Conservation (phyloP, 257 asterid species). For the Cordia subcordata region DNA sequence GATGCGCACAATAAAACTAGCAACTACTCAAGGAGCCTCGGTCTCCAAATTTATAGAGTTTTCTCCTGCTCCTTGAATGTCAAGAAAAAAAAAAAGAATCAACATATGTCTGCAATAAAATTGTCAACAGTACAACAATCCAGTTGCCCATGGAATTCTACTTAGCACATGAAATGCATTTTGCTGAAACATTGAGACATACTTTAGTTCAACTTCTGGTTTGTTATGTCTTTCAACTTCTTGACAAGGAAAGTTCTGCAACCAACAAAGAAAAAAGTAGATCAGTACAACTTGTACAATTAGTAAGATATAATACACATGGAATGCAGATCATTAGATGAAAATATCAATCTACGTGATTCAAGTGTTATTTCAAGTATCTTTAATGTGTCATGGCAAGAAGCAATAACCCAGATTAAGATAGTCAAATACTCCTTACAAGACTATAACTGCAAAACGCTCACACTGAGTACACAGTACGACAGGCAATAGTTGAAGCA, state of each 20-base stretch:
- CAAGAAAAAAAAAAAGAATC: not conserved
- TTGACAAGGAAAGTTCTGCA: slow-evolving; percentile 98
- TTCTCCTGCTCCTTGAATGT: not conserved
- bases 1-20: too few species aligned
- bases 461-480: too few species aligned
- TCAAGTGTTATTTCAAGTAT: too few species aligned
- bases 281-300: not conserved
- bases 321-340: not conserved
- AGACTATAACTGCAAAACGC: too few species aligned
- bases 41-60: not conserved
- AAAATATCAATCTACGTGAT: not conserved
- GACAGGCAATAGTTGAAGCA: too few species aligned
- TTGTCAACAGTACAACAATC: not conserved
- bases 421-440: too few species aligned
- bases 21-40: too few species aligned
- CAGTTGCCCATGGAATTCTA: not conserved
- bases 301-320: not conserved
- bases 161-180: not conserved
- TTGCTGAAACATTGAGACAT: slow-evolving; percentile 21
- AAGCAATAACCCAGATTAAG: too few species aligned
- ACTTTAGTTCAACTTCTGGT: slow-evolving; percentile 99
- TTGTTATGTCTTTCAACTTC: slow-evolving; percentile 99
- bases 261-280: slow-evolving; percentile 21
- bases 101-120: not conserved
- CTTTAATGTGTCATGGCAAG: too few species aligned